Conservation (phyloP, 2,329 filamentous ascomycete genomes). For the Gaeumannomyces tritici region DNA sequence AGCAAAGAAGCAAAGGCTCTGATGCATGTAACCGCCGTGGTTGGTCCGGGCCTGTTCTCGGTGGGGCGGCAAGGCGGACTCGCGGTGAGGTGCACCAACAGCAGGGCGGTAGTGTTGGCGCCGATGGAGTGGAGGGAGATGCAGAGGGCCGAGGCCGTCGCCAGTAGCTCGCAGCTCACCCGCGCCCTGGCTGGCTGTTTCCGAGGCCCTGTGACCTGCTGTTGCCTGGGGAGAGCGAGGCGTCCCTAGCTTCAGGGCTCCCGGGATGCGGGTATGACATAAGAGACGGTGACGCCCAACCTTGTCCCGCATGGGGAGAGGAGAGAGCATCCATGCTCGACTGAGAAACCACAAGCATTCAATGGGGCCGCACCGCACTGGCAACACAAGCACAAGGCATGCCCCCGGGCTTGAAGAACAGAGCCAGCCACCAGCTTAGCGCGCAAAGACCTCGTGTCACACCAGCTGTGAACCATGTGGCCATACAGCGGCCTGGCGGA, state of each 20-base stretch:
- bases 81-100: background rate
- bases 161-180: background rate
- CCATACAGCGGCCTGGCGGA: background rate
- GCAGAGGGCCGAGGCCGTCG: background rate
- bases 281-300: slow-evolving; percentile 1
- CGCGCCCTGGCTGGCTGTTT: too few relatives aligned
- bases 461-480: background rate
- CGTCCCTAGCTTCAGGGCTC: background rate
- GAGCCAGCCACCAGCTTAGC: too few relatives aligned
- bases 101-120: too few relatives aligned
- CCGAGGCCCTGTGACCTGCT: slow-evolving; percentile 2
- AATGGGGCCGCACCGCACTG: too few relatives aligned
- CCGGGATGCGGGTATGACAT: background rate
- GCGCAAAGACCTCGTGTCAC: too few relatives aligned
- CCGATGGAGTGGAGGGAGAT: background rate
- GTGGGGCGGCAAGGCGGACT: background rate
- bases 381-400: background rate
- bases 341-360: background rate
- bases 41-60: background rate
- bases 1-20: background rate
- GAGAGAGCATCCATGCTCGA: too few relatives aligned
- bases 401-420: background rate
- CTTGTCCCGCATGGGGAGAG: background rate
- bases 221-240: background rate
- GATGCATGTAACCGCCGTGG: background rate